A percentile compares a stretch with the other conserved stretches of the same genome.
phyloP scores from a whole-genome alignment of 2,329 filamentous ascomycete genomes.

The Fusarium sp. region DNA sequence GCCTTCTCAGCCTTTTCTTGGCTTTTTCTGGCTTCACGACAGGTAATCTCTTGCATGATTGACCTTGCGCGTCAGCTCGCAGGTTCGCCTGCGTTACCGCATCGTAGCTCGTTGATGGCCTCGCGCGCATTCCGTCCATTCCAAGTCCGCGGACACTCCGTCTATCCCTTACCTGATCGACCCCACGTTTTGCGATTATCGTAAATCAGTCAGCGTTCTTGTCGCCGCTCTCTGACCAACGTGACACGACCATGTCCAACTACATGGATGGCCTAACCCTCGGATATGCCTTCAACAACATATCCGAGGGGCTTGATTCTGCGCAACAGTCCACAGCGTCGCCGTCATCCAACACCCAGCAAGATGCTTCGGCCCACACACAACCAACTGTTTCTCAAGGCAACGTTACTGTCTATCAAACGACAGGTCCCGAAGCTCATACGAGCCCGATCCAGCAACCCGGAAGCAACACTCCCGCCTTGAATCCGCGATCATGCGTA shows the following conservation, averaged over 20 bases:
- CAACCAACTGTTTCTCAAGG: slow-evolving; percentile 46
- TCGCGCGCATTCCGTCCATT: slow-evolving; percentile 19
- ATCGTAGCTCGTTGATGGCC: slow-evolving; percentile 34
- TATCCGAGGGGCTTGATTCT: slow-evolving; percentile 42
- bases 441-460: slow-evolving; percentile 55
- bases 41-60: slow-evolving; percentile 26
- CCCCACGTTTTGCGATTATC: slow-evolving; percentile 21
- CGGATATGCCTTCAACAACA: slow-evolving; percentile 48
- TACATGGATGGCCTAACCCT: slow-evolving; percentile 46
- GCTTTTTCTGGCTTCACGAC: slow-evolving; percentile 28
- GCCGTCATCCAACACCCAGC: slow-evolving; percentile 46
- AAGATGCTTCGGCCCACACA: slow-evolving; percentile 38
- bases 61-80: slow-evolving; percentile 5
- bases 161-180: slow-evolving; percentile 18
- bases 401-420: slow-evolving; percentile 59
- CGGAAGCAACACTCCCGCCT: slow-evolving; percentile 54
- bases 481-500: slow-evolving; percentile 67
- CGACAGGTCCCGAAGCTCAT: slow-evolving; percentile 58
- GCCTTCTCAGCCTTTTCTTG: slow-evolving; percentile 41
- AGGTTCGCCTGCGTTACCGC: slow-evolving; percentile 19
- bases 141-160: slow-evolving; percentile 33
- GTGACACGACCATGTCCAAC: slow-evolving; percentile 43
- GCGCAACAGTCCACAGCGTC: slow-evolving; percentile 43
- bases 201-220: slow-evolving; percentile 15
- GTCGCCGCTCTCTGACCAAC: slow-evolving; percentile 19